These are phyloP conservation scores for Rhododendron ovatum DNA, from an alignment of 148 eudicot genomes.

Conservation along the genomic window DNA sequence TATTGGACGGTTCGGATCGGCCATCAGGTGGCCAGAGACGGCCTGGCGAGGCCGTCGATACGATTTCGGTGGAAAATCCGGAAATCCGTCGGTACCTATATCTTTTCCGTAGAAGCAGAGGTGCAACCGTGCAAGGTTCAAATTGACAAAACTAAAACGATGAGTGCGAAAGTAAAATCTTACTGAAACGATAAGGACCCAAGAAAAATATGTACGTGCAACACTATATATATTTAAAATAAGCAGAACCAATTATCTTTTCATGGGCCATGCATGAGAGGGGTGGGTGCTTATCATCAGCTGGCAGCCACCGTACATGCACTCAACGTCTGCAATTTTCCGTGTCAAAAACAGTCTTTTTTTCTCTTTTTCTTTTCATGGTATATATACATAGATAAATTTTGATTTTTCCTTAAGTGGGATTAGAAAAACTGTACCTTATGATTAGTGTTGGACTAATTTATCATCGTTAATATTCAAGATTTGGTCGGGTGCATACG, in stretches of 20 bases:
- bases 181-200: not conserved
- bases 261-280: not conserved
- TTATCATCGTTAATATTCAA: not conserved
- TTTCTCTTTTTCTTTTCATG: not conserved
- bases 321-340: not conserved
- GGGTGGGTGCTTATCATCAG: not conserved
- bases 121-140: too few relatives aligned
- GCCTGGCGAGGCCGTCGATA: too few relatives aligned
- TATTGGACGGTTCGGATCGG: too few relatives aligned
- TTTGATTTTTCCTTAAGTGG: too few relatives aligned
- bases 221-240: not conserved
- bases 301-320: not conserved
- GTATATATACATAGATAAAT: too few relatives aligned
- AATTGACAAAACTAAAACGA: too few relatives aligned
- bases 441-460: not conserved
- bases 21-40: too few relatives aligned
- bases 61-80: too few relatives aligned
- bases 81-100: too few relatives aligned
- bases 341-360: not conserved
- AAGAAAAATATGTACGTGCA: not conserved
- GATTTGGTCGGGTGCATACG: not conserved
- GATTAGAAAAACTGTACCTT: too few relatives aligned
- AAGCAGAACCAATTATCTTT: not conserved
- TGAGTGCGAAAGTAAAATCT: too few relatives aligned
- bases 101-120: too few relatives aligned